Evolutionary conservation across 495 filamentous ascomycete species (phyloP).

Genomic region (Xylaria nigripes): DNA sequence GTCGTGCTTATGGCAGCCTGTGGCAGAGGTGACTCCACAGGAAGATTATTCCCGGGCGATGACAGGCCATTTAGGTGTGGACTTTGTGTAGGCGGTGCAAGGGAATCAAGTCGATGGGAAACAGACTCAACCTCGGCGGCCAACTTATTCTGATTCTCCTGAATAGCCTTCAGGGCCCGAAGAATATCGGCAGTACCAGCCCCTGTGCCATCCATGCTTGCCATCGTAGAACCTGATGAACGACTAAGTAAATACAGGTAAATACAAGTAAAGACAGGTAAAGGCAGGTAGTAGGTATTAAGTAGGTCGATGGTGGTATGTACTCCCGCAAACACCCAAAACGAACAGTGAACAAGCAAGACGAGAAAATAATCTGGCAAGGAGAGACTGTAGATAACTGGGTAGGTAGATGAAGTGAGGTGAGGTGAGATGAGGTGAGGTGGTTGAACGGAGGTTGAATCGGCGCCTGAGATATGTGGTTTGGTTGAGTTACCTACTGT

Average conservation of each 20-base stretch:
- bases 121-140: slow-evolving; percentile 56
- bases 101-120: slow-evolving; percentile 54
- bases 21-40: slow-evolving; percentile 1
- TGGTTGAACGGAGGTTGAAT: slow-evolving; percentile 1
- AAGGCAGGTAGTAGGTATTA: not conserved
- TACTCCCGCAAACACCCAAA: not conserved
- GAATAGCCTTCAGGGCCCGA: slow-evolving; percentile 42
- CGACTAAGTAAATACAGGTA: not conserved
- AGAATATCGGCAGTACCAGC: slow-evolving; percentile 45
- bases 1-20: slow-evolving; percentile 12
- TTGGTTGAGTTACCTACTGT: no score
- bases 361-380: not conserved
- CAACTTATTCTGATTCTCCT: slow-evolving; percentile 50
- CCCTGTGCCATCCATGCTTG: slow-evolving; percentile 11
- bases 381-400: not conserved
- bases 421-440: no score
- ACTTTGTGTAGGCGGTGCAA: slow-evolving; percentile 37
- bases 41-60: slow-evolving; percentile 6
- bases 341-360: not conserved
- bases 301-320: not conserved
- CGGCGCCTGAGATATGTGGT: not conserved
- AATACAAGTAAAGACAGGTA: no score
- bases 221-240: slow-evolving; percentile 16
- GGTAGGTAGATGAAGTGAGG: no score
- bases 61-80: slow-evolving; percentile 14